Conservation (phyloP, 495 filamentous ascomycete genomes). For the Entonaema liquescens region DNA sequence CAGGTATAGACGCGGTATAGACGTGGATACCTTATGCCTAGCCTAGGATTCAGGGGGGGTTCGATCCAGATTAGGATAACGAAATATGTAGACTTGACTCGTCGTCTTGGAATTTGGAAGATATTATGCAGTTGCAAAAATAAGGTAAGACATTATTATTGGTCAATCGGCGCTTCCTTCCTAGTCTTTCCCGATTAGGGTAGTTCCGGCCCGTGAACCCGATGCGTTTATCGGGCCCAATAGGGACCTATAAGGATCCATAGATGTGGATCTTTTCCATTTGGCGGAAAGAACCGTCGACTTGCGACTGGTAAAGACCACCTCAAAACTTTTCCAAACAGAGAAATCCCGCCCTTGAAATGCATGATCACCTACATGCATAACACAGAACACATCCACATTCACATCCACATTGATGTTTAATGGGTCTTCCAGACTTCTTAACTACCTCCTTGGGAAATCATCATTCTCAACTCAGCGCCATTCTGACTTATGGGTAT, state of each 20-base stretch:
- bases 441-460: not conserved
- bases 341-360: slow-evolving; percentile 15
- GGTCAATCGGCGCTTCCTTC: slow-evolving; percentile 26
- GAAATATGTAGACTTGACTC: slow-evolving; percentile 11
- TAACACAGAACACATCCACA: too few relatives aligned
- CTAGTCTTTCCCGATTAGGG: slow-evolving; percentile 34
- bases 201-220: slow-evolving; percentile 33
- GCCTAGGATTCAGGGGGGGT: not conserved
- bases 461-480: not conserved
- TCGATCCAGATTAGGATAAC: slow-evolving; percentile 27
- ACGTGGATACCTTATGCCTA: not conserved
- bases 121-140: slow-evolving; percentile 16
- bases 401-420: not conserved
- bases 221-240: slow-evolving; percentile 30
- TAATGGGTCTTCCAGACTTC: slow-evolving; percentile 7
- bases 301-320: slow-evolving; percentile 24
- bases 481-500: not conserved
- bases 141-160: slow-evolving; percentile 22
- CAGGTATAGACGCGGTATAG: slow-evolving; percentile 4
- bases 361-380: slow-evolving; percentile 28
- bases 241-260: not conserved
- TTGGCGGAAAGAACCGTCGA: slow-evolving; percentile 7
- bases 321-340: slow-evolving; percentile 23
- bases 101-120: slow-evolving; percentile 3
- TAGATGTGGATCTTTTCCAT: slow-evolving; percentile 6